A percentile compares a stretch with the other conserved stretches of the same genome.
Conservation (phyloP, 116 monocot species). For the Posidonia oceanica region DNA sequence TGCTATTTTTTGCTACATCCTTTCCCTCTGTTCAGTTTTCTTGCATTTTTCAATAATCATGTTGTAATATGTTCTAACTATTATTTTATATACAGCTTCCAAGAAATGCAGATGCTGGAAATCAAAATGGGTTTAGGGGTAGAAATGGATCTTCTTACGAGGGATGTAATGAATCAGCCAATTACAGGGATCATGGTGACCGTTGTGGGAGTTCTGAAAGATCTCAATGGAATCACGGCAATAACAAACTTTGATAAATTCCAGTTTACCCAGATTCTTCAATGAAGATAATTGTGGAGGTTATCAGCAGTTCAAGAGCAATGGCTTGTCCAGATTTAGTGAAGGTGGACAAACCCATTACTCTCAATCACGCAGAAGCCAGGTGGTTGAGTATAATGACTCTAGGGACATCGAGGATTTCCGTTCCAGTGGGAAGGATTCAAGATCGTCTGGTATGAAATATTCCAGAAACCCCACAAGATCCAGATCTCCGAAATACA, state of each 20-base stretch:
- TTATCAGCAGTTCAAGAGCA: slow-evolving; percentile 2
- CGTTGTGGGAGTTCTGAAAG: background rate
- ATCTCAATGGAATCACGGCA: background rate
- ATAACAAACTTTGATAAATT: slow-evolving; percentile 1
- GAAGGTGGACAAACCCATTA: background rate
- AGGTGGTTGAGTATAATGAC: background rate
- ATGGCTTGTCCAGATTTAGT: background rate
- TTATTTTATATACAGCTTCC: slow-evolving; percentile 4
- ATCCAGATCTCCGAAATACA: background rate
- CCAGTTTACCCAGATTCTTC: background rate
- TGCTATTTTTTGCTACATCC: no score
- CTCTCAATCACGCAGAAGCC: background rate
- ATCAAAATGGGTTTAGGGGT: background rate
- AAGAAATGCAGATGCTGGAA: slow-evolving; percentile 2
- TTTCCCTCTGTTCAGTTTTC: no score
- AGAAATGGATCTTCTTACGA: slow-evolving; percentile 4
- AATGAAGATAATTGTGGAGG: background rate
- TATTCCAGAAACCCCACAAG: background rate
- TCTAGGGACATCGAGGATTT: background rate
- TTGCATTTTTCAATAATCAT: background rate
- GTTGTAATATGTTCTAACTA: background rate
- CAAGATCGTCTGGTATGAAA: background rate
- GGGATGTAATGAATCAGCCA: background rate
- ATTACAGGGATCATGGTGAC: background rate
- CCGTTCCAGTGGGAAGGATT: background rate